Conservation (phyloP, 352 stramenopile species). For the Thraustochytrium striatum region DNA sequence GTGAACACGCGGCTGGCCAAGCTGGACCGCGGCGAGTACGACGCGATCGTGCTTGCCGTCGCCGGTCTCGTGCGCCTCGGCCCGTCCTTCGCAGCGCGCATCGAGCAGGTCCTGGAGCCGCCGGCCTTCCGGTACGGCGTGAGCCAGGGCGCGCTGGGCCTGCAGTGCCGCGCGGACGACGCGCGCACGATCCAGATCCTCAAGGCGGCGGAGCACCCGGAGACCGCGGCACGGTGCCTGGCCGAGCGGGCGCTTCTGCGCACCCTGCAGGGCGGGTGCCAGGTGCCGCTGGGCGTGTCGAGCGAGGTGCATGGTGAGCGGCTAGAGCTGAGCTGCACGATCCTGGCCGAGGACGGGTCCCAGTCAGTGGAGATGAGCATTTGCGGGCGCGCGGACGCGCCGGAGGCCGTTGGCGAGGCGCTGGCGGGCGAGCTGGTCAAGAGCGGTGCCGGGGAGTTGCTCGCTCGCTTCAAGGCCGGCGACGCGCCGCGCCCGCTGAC, state of each 20-base stretch:
- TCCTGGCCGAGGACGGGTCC: constrained; percentile 24
- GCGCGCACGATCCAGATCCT: constrained; percentile 69
- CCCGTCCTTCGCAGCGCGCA: constrained; percentile 8
- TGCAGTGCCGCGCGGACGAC: constrained; percentile 65
- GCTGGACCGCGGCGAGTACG: constrained; percentile 70
- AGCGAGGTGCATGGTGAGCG: not conserved
- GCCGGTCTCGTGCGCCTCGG: constrained; percentile 63
- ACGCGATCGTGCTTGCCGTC: constrained; percentile 75
- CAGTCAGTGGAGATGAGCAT: not conserved
- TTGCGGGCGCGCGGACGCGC: not conserved
- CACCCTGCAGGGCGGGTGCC: constrained; percentile 72
- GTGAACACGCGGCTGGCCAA: constrained; percentile 77
- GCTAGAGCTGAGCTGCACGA: constrained; percentile 22
- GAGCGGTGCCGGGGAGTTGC: not conserved
- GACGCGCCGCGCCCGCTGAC: constrained; percentile 39
- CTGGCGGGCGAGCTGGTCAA: constrained; percentile 5
- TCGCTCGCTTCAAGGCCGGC: constrained; percentile 2
- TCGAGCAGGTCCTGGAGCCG: constrained; percentile 49
- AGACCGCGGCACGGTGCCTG: constrained; percentile 69
- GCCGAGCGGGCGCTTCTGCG: constrained; percentile 74
- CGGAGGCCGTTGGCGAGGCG: constrained; percentile 7
- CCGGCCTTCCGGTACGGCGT: constrained; percentile 69
- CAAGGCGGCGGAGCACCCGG: constrained; percentile 66
- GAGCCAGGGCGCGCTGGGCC: constrained; percentile 74
- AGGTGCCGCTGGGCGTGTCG: constrained; percentile 58